Evolutionary conservation across 2,329 filamentous ascomycete species (phyloP), one percentile per base, ranked within the genome.

Genomic region (Aspergillus fijiensis): DNA sequence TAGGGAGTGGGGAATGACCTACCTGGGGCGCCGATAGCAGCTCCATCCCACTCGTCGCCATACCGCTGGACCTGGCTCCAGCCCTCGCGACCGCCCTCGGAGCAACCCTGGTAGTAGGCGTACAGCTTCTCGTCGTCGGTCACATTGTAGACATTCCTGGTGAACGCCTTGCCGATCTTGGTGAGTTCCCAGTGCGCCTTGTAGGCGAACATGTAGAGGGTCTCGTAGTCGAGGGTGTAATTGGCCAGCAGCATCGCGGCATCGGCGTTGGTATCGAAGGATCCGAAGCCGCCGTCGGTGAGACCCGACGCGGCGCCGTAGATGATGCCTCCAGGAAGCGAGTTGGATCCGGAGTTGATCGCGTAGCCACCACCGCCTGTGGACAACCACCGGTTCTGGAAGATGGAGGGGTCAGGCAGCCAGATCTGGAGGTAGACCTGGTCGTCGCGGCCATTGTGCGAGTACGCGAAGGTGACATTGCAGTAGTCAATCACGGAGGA

Each of bases 21-120:
- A 45, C 39, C 39, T 19, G 80, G 80, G 0, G 81, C 80, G 45
- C 80, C 81, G 1, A 73, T 73, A 33, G 79, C 71, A 10, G 72
- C 79, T n/a, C 81, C 80, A 53, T 83, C 81, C 60, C 76, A 82
- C 54, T 80, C 76, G 10, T 79, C 79, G 2, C 69, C 70, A 63
- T 77, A 84, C 10, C 81, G 79, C 67, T 85, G 82, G 2, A 82
- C 73, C 67, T 84, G 82, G 59, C 74, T 78, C 78, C 78, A 79
- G 11, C 80, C 82, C 69, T 84, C 79, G 42, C 82, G 77, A 1
- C 81, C 83, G 14, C 82, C 82, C 53, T 85, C 82, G 11, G 81
- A 84, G 69, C 83, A 85, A 3, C 81, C 82, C 61, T 83, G 77
- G 63, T 81, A 85, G 70, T 84, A 85, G 3, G 81, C 71, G 55